A percentile compares a stretch with the other conserved stretches of the same genome.
Conservation (phyloP, 2,329 filamentous ascomycete genomes). For the Ascochyta rabiei region DNA sequence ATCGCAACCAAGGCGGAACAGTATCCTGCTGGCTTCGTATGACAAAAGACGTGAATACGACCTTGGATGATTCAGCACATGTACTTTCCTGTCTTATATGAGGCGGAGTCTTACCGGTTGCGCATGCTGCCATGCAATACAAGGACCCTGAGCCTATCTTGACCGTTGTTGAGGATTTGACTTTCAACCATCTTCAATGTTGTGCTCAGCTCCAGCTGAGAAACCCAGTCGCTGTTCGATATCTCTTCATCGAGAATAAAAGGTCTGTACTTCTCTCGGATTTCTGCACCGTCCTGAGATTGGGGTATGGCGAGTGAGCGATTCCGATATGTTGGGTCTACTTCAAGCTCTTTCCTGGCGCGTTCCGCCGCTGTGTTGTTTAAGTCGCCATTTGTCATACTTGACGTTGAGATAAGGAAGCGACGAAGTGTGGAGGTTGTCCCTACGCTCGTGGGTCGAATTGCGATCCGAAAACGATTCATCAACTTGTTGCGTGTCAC, state of each 20-base stretch:
- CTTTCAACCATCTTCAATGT: constrained; percentile 58
- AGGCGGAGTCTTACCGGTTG: constrained; percentile 42
- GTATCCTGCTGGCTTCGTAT: constrained; percentile 64
- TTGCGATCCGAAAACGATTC: background rate
- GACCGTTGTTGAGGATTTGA: constrained; percentile 48
- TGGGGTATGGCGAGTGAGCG: constrained; percentile 53
- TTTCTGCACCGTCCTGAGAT: constrained; percentile 54
- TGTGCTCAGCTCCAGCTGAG: constrained; percentile 61
- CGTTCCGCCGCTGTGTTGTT: constrained; percentile 35
- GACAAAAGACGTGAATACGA: constrained; percentile 68
- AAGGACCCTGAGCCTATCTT: constrained; percentile 60
- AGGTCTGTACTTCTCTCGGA: constrained; percentile 61
- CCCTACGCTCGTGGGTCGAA: background rate
- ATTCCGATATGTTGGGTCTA: constrained; percentile 21
- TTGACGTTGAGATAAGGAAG: constrained; percentile 4
- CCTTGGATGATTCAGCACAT: constrained; percentile 36
- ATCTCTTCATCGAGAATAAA: constrained; percentile 57
- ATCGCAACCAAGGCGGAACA: constrained; percentile 69
- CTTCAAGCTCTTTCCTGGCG: constrained; percentile 13
- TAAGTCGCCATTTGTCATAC: constrained; percentile 28
- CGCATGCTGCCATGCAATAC: constrained; percentile 67
- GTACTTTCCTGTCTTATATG: too few species aligned
- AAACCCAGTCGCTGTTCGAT: constrained; percentile 60
- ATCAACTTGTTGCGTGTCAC: background rate
- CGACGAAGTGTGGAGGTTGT: constrained; percentile 1